phyloP scores from a whole-genome alignment of 345 rosid genomes.

The Citrus inodora region DNA sequence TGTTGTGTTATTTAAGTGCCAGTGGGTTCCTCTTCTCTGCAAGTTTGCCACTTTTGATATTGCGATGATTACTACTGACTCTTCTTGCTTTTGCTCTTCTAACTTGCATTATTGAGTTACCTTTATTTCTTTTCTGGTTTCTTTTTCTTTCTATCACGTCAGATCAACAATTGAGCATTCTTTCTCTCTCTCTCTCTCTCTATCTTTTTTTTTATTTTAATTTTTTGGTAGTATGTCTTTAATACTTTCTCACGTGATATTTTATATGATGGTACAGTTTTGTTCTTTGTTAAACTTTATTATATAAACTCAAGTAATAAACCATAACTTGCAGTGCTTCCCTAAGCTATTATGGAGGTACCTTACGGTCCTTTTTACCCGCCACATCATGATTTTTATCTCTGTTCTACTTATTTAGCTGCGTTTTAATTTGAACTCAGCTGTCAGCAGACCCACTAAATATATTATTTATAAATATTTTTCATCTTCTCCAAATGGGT shows the following conservation, averaged over 20 bases:
- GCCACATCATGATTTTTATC: no score
- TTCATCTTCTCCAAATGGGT: background rate
- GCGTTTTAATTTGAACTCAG: background rate
- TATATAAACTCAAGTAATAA: background rate
- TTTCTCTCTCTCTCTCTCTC: background rate
- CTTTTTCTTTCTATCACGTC: background rate
- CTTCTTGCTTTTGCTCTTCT: background rate
- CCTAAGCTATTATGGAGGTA: background rate
- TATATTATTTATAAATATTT: no score
- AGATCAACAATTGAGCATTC: background rate
- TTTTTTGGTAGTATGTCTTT: no score
- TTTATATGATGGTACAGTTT: background rate
- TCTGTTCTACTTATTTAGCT: background rate
- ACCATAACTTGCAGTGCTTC: background rate
- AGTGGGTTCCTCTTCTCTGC: constrained; percentile 1
- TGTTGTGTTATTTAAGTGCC: background rate
- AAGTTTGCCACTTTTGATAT: background rate
- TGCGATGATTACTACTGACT: background rate
- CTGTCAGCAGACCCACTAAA: background rate
- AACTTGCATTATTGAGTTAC: background rate
- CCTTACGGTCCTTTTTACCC: no score
- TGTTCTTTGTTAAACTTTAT: background rate
- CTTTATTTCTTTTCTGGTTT: background rate
- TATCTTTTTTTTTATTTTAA: no score
- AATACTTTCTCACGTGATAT: constrained; percentile 4